Conservation (phyloP, 1,284 basidiomycete species). For the Ustilago bromivora region DNA sequence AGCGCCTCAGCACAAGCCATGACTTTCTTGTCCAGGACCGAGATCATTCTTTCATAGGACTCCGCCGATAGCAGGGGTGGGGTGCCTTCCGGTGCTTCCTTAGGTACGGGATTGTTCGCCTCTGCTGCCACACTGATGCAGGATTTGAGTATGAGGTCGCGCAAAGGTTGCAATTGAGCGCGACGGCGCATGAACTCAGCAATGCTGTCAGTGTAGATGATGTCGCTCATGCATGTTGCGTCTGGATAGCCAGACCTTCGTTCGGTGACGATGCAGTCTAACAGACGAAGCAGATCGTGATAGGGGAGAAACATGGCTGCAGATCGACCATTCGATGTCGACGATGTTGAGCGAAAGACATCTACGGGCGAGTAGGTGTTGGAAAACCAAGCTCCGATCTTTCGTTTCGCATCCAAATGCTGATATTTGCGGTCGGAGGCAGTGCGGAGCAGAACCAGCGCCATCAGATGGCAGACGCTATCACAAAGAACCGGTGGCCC, state of each 20-base stretch:
- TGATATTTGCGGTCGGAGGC: slow-evolving; percentile 23
- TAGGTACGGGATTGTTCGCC: neutral
- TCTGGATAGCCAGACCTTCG: neutral
- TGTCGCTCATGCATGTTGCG: no score
- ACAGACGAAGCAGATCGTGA: slow-evolving; percentile 21
- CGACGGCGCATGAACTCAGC: slow-evolving; percentile 19
- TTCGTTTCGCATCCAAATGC: slow-evolving; percentile 28
- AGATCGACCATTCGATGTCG: neutral
- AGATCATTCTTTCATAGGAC: slow-evolving; percentile 16
- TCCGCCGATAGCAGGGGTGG: slow-evolving; percentile 17
- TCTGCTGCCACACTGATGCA: neutral
- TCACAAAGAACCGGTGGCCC: slow-evolving; percentile 41
- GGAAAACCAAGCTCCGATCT: slow-evolving; percentile 39
- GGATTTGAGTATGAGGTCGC: slow-evolving; percentile 12
- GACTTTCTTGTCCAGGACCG: slow-evolving; percentile 32
- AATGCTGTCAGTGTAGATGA: slow-evolving; percentile 3
- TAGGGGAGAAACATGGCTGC: slow-evolving; percentile 7
- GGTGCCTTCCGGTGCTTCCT: neutral
- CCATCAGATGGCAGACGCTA: slow-evolving; percentile 40
- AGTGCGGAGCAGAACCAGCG: slow-evolving; percentile 15
- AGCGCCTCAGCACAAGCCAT: slow-evolving; percentile 17
- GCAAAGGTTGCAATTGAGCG: slow-evolving; percentile 15
- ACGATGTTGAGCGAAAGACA: slow-evolving; percentile 7
- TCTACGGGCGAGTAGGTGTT: slow-evolving; percentile 21
- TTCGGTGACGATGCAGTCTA: slow-evolving; percentile 23